phyloP scores from a whole-genome alignment of 139 green algal species.

The Volvox africanus region DNA sequence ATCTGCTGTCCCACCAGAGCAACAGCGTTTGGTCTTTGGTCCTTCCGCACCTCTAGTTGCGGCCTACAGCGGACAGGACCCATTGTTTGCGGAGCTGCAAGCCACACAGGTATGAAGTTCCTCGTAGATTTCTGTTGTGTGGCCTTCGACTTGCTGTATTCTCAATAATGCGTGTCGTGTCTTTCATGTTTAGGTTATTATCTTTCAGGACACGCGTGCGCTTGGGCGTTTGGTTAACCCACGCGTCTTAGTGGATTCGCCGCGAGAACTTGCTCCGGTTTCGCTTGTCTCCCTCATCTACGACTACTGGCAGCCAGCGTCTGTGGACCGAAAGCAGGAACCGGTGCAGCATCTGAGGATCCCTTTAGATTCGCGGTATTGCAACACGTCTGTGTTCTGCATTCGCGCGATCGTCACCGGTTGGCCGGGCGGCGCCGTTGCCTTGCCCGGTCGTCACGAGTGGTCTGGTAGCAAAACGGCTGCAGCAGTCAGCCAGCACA shows the following conservation, averaged over 20 bases:
- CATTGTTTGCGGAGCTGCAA: neutral
- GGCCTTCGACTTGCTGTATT: neutral
- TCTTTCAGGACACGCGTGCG: conserved; percentile 21
- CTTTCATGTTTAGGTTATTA: neutral
- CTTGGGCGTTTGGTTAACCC: conserved; percentile 12
- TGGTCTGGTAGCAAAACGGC: conserved; percentile 27
- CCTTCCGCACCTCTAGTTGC: neutral
- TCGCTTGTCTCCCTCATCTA: conserved; percentile 8
- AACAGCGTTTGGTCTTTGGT: conserved; percentile 20
- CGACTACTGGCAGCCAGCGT: conserved; percentile 32
- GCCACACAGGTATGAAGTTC: neutral
- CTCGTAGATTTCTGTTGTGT: neutral
- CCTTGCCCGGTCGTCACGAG: neutral
- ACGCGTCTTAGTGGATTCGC: neutral
- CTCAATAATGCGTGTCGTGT: neutral
- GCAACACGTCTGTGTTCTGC: neutral
- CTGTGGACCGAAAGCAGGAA: conserved; percentile 18
- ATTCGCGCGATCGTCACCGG: neutral
- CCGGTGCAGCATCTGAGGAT: conserved; percentile 25
- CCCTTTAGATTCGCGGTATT: neutral
- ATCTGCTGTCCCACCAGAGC: neutral
- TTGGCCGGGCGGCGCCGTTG: neutral
- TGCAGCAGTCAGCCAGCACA: conserved; percentile 15
- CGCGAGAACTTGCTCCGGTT: neutral
- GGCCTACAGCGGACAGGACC: neutral